phyloP scores from a whole-genome alignment of 2,329 filamentous ascomycete species.

The Colletotrichum limetticola region DNA sequence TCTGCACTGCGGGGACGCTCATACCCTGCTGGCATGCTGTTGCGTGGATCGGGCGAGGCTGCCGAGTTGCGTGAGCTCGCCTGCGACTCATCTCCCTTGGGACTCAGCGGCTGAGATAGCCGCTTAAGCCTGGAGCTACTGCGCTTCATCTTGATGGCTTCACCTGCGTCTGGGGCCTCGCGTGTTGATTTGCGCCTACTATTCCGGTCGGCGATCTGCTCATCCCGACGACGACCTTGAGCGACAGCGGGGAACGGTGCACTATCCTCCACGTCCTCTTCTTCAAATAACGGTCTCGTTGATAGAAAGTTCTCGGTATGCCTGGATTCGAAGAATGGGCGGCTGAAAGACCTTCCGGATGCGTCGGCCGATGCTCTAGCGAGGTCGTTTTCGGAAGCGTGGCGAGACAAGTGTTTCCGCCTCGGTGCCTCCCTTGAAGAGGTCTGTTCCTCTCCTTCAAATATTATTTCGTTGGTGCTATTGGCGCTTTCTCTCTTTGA shows the following conservation, averaged over 20 bases:
- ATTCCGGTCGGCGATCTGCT: conserved; percentile 58
- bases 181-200: conserved; percentile 57
- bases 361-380: conserved; percentile 40
- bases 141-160: conserved; percentile 60
- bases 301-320: conserved; percentile 23
- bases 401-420: conserved; percentile 40
- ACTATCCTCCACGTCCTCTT: conserved; percentile 64
- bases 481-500: conserved; percentile 60
- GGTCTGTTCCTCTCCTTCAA: conserved; percentile 51
- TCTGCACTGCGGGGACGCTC: conserved; percentile 83
- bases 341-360: conserved; percentile 21
- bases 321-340: conserved; percentile 35
- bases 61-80: conserved; percentile 22
- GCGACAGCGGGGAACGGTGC: conserved; percentile 77
- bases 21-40: conserved; percentile 61
- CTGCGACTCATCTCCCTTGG: conserved; percentile 49
- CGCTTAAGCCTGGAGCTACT: conserved; percentile 69
- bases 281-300: conserved; percentile 27
- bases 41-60: conserved; percentile 42
- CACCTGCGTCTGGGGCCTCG: conserved; percentile 59
- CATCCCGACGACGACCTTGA: conserved; percentile 65
- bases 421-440: conserved; percentile 30
- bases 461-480: conserved; percentile 51
- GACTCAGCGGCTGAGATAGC: conserved; percentile 60
- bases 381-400: conserved; percentile 34